A percentile compares a stretch with the other conserved stretches of the same genome.
These are phyloP conservation scores for Venturia pyrina DNA, from an alignment of 2,329 filamentous ascomycete genomes.

Conservation along the genomic window DNA sequence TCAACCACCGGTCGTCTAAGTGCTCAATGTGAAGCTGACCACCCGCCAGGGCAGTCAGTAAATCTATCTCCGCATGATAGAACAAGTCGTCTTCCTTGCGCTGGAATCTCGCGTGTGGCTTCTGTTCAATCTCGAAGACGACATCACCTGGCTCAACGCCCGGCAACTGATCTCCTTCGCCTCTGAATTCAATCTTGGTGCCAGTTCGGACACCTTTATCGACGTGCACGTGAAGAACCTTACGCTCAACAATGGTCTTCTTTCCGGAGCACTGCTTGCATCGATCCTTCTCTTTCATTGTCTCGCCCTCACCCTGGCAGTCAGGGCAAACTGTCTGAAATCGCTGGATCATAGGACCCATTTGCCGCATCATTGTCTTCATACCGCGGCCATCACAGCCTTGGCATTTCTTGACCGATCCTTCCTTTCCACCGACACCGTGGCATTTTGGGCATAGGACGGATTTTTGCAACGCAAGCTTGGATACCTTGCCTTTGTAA, in stretches of 20 bases:
- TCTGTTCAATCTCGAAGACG: conserved; percentile 98
- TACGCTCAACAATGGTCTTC: conserved; percentile 95
- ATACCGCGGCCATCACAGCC: conserved; percentile 92
- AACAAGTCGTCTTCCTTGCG: conserved; percentile 94
- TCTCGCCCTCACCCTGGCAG: conserved; percentile 95
- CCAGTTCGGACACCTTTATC: conserved; percentile 89
- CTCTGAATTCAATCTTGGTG: conserved; percentile 93
- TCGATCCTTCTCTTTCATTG: conserved; percentile 90
- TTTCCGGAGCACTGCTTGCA: conserved; percentile 96
- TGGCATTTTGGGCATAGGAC: conserved; percentile 94
- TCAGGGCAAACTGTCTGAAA: conserved; percentile 99
- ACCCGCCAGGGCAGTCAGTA: conserved; percentile 87
- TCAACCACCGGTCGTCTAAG: conserved; percentile 93
- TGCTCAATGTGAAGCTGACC: conserved; percentile 90
- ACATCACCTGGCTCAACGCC: conserved; percentile 92
- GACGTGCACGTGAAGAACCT: conserved; percentile 96
- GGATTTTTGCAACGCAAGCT: conserved; percentile 92
- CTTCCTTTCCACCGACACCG: conserved; percentile 91
- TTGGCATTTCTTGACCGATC: conserved; percentile 85
- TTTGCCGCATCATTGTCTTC: conserved; percentile 99
- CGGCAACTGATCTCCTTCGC: conserved; percentile 92
- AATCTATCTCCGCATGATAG: conserved; percentile 90
- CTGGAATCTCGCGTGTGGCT: conserved; percentile 92
- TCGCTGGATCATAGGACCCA: conserved; percentile 99
- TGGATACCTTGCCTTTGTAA: conserved; percentile 95